Percentiles rank a stretch among this genome's conserved stretches.
These are phyloP conservation scores for Hygrophorus pudorinus DNA, from an alignment of 768 basidiomycete species.

Conservation along the genomic window DNA sequence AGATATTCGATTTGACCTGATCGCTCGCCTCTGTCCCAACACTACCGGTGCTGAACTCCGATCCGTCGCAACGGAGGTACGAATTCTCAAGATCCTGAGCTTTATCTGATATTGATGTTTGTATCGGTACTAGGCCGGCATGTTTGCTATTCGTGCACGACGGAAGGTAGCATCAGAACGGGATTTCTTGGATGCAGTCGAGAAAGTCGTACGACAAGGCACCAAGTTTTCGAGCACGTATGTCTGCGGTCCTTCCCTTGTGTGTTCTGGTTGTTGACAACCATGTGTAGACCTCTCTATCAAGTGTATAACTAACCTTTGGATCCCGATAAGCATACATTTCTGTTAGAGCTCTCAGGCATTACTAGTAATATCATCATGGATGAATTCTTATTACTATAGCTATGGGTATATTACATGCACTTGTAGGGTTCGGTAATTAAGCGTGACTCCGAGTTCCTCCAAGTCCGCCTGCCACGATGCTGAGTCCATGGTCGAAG, in stretches of 20 bases:
- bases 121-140: slow-evolving; percentile 69
- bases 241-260: slow-evolving; percentile 23
- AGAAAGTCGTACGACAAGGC: slow-evolving; percentile 96
- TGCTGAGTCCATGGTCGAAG: slow-evolving; percentile 5
- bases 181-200: slow-evolving; percentile 95
- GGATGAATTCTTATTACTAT: too few relatives aligned
- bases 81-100: slow-evolving; percentile 9
- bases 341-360: too few relatives aligned
- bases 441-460: too few relatives aligned
- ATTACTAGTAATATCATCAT: too few relatives aligned
- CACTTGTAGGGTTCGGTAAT: too few relatives aligned
- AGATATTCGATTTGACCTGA: slow-evolving; percentile 94
- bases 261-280: slow-evolving; percentile 9
- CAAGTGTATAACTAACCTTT: slow-evolving; percentile 81
- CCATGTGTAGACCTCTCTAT: slow-evolving; percentile 58
- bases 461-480: too few relatives aligned
- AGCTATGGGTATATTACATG: too few relatives aligned
- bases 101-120: background rate
- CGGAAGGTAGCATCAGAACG: slow-evolving; percentile 96
- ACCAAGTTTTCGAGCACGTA: slow-evolving; percentile 98
- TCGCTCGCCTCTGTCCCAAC: slow-evolving; percentile 94
- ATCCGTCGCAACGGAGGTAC: slow-evolving; percentile 91
- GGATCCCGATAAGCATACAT: too few relatives aligned
- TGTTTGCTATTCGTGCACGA: slow-evolving; percentile 97
- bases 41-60: slow-evolving; percentile 98